A percentile compares a stretch with the other conserved stretches of the same genome.
These are phyloP conservation scores for Tulasnella sp. DNA, from an alignment of 768 basidiomycete genomes.

Conservation along the genomic window DNA sequence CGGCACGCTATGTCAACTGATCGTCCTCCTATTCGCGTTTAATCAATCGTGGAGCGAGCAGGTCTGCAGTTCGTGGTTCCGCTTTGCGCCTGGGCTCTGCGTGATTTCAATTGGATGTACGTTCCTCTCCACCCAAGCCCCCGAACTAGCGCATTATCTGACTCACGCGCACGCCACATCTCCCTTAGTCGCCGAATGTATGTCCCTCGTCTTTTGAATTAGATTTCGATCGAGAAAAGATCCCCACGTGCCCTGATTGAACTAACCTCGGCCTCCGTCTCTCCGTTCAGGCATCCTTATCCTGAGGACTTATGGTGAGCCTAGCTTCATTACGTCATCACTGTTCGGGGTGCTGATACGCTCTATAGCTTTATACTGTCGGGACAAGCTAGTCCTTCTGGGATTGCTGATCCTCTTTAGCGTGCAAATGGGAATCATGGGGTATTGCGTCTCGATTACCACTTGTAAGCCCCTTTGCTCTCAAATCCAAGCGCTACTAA, in stretches of 20 bases:
- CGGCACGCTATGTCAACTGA: neutral
- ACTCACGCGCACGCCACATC: neutral
- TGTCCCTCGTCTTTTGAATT: neutral
- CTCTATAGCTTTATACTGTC: neutral
- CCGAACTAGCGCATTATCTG: neutral
- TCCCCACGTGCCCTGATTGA: neutral
- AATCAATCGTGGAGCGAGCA: neutral
- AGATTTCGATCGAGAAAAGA: neutral
- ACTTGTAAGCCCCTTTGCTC: neutral
- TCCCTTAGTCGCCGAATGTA: neutral
- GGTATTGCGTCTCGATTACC: neutral
- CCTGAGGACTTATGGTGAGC: neutral
- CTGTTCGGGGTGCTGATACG: neutral
- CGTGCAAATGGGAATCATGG: neutral
- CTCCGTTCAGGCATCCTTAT: neutral
- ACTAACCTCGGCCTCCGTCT: neutral
- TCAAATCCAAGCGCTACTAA: neutral
- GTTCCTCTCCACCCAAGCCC: neutral
- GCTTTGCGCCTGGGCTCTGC: neutral
- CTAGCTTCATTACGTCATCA: neutral
- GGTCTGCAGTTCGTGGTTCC: neutral
- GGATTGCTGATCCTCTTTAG: neutral
- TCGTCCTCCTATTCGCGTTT: neutral
- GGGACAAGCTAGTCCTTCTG: neutral
- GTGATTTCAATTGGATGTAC: neutral